Percentiles rank a stretch among this genome's conserved stretches.
Conservation (phyloP, 257 asterid genomes). For the Buddleja alternifolia region DNA sequence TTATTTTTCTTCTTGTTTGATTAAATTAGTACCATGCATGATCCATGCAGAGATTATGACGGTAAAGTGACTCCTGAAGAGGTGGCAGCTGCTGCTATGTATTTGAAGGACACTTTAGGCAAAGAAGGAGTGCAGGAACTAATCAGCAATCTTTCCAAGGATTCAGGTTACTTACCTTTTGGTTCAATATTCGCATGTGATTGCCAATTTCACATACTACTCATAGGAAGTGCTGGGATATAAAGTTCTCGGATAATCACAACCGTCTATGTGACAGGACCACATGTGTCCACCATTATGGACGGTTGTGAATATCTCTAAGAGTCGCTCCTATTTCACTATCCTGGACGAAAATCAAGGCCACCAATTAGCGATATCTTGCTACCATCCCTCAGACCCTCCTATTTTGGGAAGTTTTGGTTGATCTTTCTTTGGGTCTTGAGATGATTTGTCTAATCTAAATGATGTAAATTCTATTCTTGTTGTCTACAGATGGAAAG, state of each 20-base stretch:
- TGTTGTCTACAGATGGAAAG: conserved; percentile 67
- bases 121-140: conserved; percentile 83
- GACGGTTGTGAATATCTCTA: no score
- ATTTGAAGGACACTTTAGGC: conserved; percentile 82
- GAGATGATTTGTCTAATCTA: background rate
- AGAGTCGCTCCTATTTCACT: no score
- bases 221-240: no score
- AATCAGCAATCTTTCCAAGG: conserved; percentile 83
- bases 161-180: conserved; percentile 51
- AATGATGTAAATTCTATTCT: background rate
- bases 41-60: conserved; percentile 67
- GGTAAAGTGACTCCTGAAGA: conserved; percentile 91
- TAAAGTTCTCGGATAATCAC: no score
- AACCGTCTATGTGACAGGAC: no score
- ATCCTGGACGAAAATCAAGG: background rate
- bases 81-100: conserved; percentile 80
- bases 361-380: background rate
- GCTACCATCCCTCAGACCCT: background rate
- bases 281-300: no score
- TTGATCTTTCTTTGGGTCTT: background rate
- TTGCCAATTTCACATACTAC: background rate
- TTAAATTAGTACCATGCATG: background rate
- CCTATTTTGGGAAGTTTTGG: background rate
- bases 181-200: background rate
- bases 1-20: background rate